Conservation (phyloP, 2,329 filamentous ascomycete species). For the Cadophora luteo-olivacea region DNA sequence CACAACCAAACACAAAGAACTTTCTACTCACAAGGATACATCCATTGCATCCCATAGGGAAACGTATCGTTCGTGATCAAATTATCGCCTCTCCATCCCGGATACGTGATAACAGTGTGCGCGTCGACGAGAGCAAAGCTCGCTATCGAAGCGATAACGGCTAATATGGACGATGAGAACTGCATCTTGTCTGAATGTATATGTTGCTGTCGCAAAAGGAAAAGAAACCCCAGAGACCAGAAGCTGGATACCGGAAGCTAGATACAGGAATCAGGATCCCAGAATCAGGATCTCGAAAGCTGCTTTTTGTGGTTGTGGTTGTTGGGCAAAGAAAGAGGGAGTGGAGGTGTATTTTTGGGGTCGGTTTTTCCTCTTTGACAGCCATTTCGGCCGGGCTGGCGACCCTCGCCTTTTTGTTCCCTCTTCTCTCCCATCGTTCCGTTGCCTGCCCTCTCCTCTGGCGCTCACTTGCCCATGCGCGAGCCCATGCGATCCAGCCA, state of each 20-base stretch:
- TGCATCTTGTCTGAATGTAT: constrained; percentile 15
- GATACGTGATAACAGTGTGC: constrained; percentile 49
- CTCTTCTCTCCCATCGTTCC: not conserved
- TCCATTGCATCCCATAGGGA: constrained; percentile 48
- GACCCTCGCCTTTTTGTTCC: constrained; percentile 12
- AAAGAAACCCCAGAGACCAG: not conserved
- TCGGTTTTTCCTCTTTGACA: constrained; percentile 5
- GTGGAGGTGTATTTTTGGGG: constrained; percentile 1
- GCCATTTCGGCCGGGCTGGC: constrained; percentile 8
- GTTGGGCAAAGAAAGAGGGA: not conserved
- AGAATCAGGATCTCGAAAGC: constrained; percentile 7
- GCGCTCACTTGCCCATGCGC: not conserved
- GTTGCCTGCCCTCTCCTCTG: not conserved
- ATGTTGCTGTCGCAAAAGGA: not conserved
- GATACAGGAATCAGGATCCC: not conserved
- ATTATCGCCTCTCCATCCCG: constrained; percentile 50
- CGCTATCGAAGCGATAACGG: constrained; percentile 29
- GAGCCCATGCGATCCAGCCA: not conserved
- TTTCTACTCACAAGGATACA: constrained; percentile 47
- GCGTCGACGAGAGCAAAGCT: constrained; percentile 45
- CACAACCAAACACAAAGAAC: constrained; percentile 15
- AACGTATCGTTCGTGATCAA: constrained; percentile 46
- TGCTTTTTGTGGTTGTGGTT: not conserved
- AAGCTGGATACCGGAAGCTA: not conserved
- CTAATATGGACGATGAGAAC: constrained; percentile 23